These are phyloP conservation scores for Sclerotinia trifoliorum DNA, from an alignment of 2,329 filamentous ascomycete genomes.

Conservation along the genomic window DNA sequence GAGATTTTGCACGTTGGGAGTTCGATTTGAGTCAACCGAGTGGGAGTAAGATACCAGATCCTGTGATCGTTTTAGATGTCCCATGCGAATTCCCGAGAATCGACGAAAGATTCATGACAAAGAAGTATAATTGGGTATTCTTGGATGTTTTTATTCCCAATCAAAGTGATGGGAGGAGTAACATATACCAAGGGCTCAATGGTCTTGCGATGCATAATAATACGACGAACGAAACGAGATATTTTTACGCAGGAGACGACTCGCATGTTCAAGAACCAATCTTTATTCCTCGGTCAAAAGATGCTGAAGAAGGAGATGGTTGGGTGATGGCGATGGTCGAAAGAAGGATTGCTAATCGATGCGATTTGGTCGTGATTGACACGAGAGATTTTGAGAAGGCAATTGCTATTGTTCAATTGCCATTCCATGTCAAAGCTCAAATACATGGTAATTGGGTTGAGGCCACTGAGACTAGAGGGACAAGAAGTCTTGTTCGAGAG, in stretches of 20 bases:
- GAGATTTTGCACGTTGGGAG: slow-evolving; percentile 44
- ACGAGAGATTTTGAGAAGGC: slow-evolving; percentile 38
- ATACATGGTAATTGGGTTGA: slow-evolving; percentile 39
- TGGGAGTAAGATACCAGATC: slow-evolving; percentile 36
- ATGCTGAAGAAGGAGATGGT: slow-evolving; percentile 37
- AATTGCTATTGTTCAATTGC: slow-evolving; percentile 37
- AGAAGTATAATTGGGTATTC: slow-evolving; percentile 43
- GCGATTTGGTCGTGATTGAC: slow-evolving; percentile 42
- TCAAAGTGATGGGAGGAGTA: slow-evolving; percentile 39
- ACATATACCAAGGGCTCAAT: slow-evolving; percentile 33
- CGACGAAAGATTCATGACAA: slow-evolving; percentile 46
- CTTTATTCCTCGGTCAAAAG: slow-evolving; percentile 48
- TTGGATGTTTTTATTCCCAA: slow-evolving; percentile 42
- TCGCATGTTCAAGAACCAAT: slow-evolving; percentile 54
- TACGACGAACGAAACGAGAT: slow-evolving; percentile 33
- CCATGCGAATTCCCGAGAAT: slow-evolving; percentile 47
- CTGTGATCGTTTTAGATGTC: slow-evolving; percentile 40
- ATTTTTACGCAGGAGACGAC: slow-evolving; percentile 41
- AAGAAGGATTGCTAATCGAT: slow-evolving; percentile 41
- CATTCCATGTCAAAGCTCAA: slow-evolving; percentile 33
- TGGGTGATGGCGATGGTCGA: slow-evolving; percentile 37
- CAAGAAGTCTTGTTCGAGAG: neutral
- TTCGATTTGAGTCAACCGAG: slow-evolving; percentile 41
- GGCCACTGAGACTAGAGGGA: slow-evolving; percentile 1
- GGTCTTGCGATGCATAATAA: slow-evolving; percentile 24